Evolutionary conservation across 257 asterid genomes (phyloP).

Genomic region (Capsicum baccatum): DNA sequence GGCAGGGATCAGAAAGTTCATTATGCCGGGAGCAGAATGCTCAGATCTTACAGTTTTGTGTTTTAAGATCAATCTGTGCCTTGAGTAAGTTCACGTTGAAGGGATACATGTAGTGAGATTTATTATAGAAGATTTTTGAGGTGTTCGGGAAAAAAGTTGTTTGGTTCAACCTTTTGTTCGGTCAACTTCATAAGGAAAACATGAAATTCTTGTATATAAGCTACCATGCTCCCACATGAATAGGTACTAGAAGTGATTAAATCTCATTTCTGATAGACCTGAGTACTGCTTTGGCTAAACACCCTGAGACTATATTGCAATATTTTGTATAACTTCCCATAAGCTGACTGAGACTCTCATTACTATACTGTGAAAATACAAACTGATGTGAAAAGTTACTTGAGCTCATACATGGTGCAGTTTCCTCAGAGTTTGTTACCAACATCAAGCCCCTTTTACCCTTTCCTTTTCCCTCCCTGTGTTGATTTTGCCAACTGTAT

Average conservation of each 20-base stretch:
- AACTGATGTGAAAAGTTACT: too few relatives aligned
- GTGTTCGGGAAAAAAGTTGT: background rate
- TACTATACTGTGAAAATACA: too few relatives aligned
- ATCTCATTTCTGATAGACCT: background rate
- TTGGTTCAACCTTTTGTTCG: background rate
- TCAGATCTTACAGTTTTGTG: too few relatives aligned
- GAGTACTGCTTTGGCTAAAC: background rate
- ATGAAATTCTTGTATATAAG: background rate
- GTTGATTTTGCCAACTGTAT: background rate
- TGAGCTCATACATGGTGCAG: too few relatives aligned
- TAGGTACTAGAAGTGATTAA: too few relatives aligned
- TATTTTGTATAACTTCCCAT: background rate
- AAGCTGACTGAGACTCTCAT: background rate
- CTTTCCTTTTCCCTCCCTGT: background rate
- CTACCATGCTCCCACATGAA: background rate
- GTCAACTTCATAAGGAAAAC: background rate
- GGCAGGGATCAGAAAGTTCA: background rate
- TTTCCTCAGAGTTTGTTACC: background rate
- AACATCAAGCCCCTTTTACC: background rate
- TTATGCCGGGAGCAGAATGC: background rate
- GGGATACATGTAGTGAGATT: background rate
- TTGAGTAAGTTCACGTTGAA: background rate
- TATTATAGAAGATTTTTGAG: background rate
- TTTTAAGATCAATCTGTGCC: background rate
- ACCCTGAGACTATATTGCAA: background rate